Evolutionary conservation across 306 rosid genomes (phyloP).

Genomic region (Vigna angularis): DNA sequence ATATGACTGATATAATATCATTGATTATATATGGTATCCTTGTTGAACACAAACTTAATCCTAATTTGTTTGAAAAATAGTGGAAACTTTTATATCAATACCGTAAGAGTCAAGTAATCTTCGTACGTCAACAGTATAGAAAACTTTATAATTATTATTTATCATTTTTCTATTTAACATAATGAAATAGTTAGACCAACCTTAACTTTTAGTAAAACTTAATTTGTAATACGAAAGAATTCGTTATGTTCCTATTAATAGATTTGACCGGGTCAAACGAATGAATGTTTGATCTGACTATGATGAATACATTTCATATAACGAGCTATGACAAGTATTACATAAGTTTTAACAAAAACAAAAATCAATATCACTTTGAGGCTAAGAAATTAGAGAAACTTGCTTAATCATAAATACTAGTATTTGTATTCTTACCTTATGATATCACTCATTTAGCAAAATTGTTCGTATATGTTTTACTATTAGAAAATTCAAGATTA

Average conservation of each 20-base stretch:
- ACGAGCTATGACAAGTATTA: background rate
- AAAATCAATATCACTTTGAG: background rate
- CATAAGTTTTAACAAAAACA: background rate
- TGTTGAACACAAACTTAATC: too few species aligned
- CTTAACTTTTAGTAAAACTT: background rate
- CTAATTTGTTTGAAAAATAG: too few species aligned
- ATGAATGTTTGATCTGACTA: background rate
- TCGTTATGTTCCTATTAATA: background rate
- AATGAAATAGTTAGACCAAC: background rate
- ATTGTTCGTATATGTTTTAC: background rate
- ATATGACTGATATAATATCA: too few species aligned
- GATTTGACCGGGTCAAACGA: background rate
- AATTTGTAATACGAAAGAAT: background rate
- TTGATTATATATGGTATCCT: too few species aligned
- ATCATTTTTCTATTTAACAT: background rate
- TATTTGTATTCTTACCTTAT: background rate
- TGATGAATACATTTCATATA: background rate
- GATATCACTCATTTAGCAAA: background rate
- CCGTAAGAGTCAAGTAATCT: background rate
- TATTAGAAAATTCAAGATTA: too few species aligned
- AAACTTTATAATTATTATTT: background rate
- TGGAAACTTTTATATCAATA: background rate
- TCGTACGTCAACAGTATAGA: background rate
- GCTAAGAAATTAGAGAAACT: background rate
- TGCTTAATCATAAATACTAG: background rate